A percentile compares a stretch with the other conserved stretches of the same genome.
These are phyloP conservation scores for Blepharisma undulans DNA, from an alignment of 169 alveolate species.

Conservation along the genomic window DNA sequence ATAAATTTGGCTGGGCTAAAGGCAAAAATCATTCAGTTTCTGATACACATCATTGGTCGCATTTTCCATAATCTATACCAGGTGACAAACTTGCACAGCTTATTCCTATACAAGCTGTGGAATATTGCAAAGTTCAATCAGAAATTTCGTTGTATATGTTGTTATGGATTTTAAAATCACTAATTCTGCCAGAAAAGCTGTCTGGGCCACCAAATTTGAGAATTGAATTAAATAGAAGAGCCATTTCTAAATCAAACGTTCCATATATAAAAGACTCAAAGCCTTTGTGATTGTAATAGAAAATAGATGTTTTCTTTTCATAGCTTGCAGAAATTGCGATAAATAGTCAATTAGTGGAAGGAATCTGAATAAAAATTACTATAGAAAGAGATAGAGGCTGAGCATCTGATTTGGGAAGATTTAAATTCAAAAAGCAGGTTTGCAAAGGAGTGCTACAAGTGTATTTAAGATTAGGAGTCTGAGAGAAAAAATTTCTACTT, in stretches of 20 bases:
- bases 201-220: no score
- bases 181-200: not conserved
- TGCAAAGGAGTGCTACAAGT: no score
- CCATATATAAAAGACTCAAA: not conserved
- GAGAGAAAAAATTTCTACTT: no score
- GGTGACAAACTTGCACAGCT: not conserved
- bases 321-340: not conserved
- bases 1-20: not conserved
- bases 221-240: not conserved
- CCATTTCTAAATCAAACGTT: not conserved
- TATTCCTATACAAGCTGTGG: not conserved
- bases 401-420: no score
- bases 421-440: no score
- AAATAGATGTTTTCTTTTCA: not conserved
- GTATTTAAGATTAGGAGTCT: no score
- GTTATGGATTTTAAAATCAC: not conserved
- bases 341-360: not conserved
- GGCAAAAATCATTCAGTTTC: not conserved
- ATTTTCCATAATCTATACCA: not conserved
- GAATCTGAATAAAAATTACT: no score
- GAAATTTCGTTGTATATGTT: not conserved
- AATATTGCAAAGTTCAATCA: not conserved
- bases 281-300: not conserved
- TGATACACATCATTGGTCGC: not conserved
- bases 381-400: no score